Conservation (phyloP, 768 basidiomycete species). For the Mycena amicta region DNA sequence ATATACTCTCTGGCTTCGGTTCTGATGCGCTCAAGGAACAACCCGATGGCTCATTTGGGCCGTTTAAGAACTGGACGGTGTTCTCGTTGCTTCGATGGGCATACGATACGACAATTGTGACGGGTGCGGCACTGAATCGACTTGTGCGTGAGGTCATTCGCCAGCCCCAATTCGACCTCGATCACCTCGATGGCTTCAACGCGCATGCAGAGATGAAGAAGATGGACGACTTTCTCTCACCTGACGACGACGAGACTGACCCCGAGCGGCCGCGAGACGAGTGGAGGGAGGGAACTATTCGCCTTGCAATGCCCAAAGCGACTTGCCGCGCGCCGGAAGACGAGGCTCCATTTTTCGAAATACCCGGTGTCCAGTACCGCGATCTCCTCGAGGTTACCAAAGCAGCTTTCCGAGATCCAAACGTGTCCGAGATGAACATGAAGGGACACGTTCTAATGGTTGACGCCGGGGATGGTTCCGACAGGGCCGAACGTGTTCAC, state of each 20-base stretch:
- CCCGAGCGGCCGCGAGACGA: neutral
- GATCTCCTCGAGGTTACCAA: neutral
- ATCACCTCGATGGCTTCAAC: neutral
- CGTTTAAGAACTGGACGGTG: neutral
- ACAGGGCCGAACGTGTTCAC: slow-evolving; percentile 5
- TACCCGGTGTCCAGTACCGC: neutral
- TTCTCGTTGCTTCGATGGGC: neutral
- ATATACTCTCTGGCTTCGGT: neutral
- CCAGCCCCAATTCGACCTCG: neutral
- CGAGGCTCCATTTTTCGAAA: neutral
- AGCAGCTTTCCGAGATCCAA: neutral
- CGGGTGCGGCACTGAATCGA: neutral
- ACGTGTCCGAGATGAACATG: neutral
- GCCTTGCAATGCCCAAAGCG: neutral
- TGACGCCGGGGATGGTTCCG: neutral
- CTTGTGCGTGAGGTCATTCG: neutral
- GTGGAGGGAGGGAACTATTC: neutral
- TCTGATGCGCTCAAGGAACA: neutral
- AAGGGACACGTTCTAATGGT: neutral
- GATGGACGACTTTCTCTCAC: neutral
- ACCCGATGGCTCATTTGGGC: neutral
- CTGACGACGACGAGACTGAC: neutral
- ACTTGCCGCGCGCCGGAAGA: neutral
- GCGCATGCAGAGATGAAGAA: neutral
- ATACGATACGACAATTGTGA: neutral